A percentile compares a stretch with the other conserved stretches of the same genome.
Conservation (phyloP, 2,329 filamentous ascomycete species). For the Colletotrichum gigasporum region DNA sequence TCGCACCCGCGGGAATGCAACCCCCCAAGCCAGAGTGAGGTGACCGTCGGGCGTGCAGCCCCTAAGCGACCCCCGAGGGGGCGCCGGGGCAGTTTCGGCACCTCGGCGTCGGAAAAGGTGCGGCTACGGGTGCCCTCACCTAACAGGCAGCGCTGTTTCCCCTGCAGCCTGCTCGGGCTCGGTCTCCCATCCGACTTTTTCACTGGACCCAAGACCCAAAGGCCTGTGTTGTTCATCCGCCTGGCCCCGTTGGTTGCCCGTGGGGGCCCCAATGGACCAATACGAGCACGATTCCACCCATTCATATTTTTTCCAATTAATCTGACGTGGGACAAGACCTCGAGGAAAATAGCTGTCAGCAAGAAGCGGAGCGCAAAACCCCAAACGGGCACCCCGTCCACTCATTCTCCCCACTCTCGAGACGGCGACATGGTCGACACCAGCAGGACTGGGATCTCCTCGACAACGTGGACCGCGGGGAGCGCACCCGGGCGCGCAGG, state of each 20-base stretch:
- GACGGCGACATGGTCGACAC: neutral
- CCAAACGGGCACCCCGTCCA: neutral
- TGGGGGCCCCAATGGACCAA: neutral
- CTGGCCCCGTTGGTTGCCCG: too few species aligned
- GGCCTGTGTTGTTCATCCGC: too few species aligned
- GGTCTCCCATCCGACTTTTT: neutral
- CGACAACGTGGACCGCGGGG: neutral
- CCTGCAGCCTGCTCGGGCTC: too few species aligned
- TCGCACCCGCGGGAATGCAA: constrained; percentile 5
- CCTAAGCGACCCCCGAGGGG: neutral
- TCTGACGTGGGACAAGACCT: constrained; percentile 19
- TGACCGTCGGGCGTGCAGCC: neutral
- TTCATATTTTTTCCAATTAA: constrained; percentile 8
- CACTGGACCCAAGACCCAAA: too few species aligned
- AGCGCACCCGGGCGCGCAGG: neutral
- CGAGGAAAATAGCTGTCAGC: neutral
- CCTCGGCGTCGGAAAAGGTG: too few species aligned
- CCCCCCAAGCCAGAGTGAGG: neutral
- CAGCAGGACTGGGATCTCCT: neutral
- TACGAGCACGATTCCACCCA: neutral
- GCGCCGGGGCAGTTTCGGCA: neutral
- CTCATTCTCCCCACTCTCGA: neutral
- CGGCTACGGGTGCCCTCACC: too few species aligned
- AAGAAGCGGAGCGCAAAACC: neutral
- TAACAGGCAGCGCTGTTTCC: too few species aligned